Evolutionary conservation across 2,329 filamentous ascomycete species (phyloP).

Genomic region (Zymoseptoria ardabiliae): DNA sequence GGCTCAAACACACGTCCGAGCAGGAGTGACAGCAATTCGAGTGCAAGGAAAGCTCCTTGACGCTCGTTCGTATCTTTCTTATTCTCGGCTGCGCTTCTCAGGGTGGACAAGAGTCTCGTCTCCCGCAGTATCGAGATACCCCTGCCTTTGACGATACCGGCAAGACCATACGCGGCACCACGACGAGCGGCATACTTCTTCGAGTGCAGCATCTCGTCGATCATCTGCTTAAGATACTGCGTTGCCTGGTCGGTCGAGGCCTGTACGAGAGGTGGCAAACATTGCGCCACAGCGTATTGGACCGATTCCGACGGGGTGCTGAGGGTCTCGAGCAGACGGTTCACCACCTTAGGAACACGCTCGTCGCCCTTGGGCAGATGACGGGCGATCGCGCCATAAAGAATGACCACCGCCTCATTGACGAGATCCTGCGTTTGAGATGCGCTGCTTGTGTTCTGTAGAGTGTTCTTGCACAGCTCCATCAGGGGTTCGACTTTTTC

Average conservation of each 20-base stretch:
- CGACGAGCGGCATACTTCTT: constrained; percentile 90
- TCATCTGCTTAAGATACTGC: constrained; percentile 71
- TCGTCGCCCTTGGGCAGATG: constrained; percentile 80
- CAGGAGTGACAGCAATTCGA: constrained; percentile 80
- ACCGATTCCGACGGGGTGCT: constrained; percentile 95
- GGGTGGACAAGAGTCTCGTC: constrained; percentile 73
- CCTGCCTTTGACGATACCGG: constrained; percentile 80
- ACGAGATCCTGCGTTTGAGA: constrained; percentile 79
- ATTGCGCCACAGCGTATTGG: constrained; percentile 92
- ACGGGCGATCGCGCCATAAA: constrained; percentile 87
- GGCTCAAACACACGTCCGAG: constrained; percentile 88
- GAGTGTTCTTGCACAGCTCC: constrained; percentile 78
- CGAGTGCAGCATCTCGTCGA: constrained; percentile 73
- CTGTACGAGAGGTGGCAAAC: constrained; percentile 80
- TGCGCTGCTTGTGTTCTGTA: constrained; percentile 78
- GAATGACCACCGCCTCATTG: constrained; percentile 94
- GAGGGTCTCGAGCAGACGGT: constrained; percentile 75
- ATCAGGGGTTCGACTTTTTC: constrained; percentile 81
- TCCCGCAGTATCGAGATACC: constrained; percentile 77
- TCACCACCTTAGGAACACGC: constrained; percentile 81
- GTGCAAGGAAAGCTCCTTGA: constrained; percentile 81
- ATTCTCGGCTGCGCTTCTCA: constrained; percentile 81
- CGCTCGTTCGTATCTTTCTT: constrained; percentile 87
- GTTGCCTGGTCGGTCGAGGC: constrained; percentile 70
- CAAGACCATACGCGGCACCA: constrained; percentile 89